Evolutionary conservation across 345 rosid species (phyloP).

Genomic region (Corchorus olitorius): DNA sequence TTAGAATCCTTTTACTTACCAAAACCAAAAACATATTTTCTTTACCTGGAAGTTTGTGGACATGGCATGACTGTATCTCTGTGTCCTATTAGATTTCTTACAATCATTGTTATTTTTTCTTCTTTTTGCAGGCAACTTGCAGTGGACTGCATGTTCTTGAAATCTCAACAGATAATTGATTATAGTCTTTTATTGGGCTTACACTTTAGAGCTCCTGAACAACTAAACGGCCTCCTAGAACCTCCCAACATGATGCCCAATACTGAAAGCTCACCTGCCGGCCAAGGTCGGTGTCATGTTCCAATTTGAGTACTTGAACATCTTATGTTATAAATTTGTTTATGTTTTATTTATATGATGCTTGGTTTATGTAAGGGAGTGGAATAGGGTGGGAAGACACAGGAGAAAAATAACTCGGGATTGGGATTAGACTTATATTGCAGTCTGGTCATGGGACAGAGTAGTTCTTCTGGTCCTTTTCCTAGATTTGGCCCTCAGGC

Average conservation of each 20-base stretch:
- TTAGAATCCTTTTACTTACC: neutral
- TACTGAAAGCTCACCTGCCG: conserved; percentile 43
- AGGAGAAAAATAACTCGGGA: conserved; percentile 1
- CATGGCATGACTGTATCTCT: neutral
- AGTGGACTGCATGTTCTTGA: conserved; percentile 71
- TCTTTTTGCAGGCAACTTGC: conserved; percentile 62
- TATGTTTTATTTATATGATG: neutral
- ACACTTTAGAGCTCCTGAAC: conserved; percentile 86
- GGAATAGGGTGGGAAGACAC: neutral
- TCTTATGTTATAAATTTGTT: neutral
- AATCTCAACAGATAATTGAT: conserved; percentile 82
- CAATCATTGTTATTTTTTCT: neutral
- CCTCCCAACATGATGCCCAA: conserved; percentile 46
- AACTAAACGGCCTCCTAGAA: conserved; percentile 59
- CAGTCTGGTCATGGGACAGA: neutral
- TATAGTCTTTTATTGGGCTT: conserved; percentile 85
- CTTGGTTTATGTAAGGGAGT: neutral
- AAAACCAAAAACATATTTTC: neutral
- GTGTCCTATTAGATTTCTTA: neutral
- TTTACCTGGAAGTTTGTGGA: neutral
- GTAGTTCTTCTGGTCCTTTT: neutral
- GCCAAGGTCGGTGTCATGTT: conserved; percentile 45
- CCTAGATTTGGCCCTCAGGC: conserved; percentile 1
- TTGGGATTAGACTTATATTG: neutral
- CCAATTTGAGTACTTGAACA: conserved; percentile 9